A percentile compares a stretch with the other conserved stretches of the same genome.
Evolutionary conservation across 352 stramenopile species (phyloP).

Genomic region (Globisporangium parvum): DNA sequence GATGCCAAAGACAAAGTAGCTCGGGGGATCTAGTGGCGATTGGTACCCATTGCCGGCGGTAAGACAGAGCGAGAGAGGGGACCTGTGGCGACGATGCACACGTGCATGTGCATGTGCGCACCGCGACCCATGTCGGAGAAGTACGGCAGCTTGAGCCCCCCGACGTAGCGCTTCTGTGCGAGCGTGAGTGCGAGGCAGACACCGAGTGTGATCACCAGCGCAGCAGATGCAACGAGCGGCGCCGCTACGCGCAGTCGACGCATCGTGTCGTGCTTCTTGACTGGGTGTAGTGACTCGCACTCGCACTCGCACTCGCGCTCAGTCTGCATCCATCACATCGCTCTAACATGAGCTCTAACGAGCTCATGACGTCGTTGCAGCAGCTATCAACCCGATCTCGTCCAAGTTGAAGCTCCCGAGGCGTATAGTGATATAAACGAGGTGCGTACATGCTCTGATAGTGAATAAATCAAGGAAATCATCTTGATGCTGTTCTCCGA

Average conservation of each 20-base stretch:
- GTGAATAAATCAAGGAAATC: too few relatives aligned
- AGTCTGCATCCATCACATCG: not conserved
- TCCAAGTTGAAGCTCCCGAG: too few relatives aligned
- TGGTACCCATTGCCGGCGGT: too few relatives aligned
- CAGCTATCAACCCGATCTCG: too few relatives aligned
- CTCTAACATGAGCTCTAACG: not conserved
- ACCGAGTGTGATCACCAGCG: conserved; percentile 35
- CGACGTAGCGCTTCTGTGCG: conserved; percentile 31
- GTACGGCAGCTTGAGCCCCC: conserved; percentile 43
- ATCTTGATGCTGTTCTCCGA: too few relatives aligned
- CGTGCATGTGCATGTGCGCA: not conserved
- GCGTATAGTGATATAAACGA: too few relatives aligned
- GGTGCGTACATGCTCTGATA: too few relatives aligned
- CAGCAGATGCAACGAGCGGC: conserved; percentile 30
- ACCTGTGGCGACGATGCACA: not conserved
- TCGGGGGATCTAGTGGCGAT: conserved; percentile 20
- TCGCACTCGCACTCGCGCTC: too few relatives aligned
- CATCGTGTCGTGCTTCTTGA: not conserved
- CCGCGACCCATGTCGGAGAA: conserved; percentile 58
- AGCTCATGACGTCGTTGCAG: too few relatives aligned
- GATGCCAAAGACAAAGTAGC: conserved; percentile 37
- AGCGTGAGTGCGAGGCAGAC: conserved; percentile 38
- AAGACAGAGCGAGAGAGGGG: not conserved
- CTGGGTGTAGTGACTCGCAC: not conserved
- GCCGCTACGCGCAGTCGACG: conserved; percentile 2